Base-by-base conservation (phyloP, 2,329 filamentous ascomycete genomes). In the Exophiala sp. region DNA sequence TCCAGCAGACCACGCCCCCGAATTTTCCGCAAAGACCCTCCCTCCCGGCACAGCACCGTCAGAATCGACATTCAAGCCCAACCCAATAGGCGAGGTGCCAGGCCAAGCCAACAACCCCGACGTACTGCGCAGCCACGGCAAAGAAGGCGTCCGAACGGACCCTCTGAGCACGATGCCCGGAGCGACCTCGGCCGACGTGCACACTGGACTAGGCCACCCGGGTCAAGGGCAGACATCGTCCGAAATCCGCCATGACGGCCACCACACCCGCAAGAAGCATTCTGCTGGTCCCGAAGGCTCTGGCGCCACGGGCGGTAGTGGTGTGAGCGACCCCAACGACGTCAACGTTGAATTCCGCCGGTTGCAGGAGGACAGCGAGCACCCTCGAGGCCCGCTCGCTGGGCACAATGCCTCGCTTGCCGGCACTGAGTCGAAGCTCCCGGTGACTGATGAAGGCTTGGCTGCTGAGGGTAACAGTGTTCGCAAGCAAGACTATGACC, bases 31-130 rank as follows among this genome's bases (percentile, higher is more conserved):
- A 19, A 58, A 88, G 64, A 75, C 74, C 1, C 68, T 81, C 29
- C 74, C 81, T 0, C 68, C 82, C 0, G 85, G 85, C 52, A 78
- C 79, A 2, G 84, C 85, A 0, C 85, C 85, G 1, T 41, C 44
- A 59, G 9, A 71, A 73, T 22, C 73, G 75, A 65, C 63, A 67
- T 49, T 56, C 48, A 30, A 50, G 52, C 50, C 61, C 63, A 55
- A 58, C 32, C 38, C 54, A 4, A 24, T 44, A 14, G 57, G 58
- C 53, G 65, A 66, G 30, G 56, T 64, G 8, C 69, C 71, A 3
- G 62, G 68, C 43, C 68, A 70, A 61, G 66, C 66, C 27, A 57
- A 70, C 57, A 72, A 72, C 60, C 52, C 56, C 22, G 62, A 68
- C 29, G 64, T 70, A 2, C 61, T 68, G 37, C 68, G 68, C 10